Evolutionary conservation across 2,329 filamentous ascomycete genomes (phyloP), one percentile per base, ranked within the genome.

Genomic region (Chaetothyriales sp.): DNA sequence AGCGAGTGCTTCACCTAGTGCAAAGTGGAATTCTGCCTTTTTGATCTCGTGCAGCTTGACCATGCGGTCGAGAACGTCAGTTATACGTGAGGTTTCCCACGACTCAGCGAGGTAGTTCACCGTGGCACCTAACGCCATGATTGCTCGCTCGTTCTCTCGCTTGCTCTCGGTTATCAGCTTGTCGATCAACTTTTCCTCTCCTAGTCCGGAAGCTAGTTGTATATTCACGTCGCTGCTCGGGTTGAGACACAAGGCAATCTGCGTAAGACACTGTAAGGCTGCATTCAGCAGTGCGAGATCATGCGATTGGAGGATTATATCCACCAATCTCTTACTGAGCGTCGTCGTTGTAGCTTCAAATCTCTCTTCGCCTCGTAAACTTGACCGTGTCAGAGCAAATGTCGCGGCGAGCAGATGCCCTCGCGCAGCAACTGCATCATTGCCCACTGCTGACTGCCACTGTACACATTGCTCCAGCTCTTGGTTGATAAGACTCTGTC

Each of bases 1-100:
- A 46, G 84, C 83, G 49, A 96, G 76, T 10, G 92, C 87, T 64
- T 95, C 89, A 12, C 92, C 92, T 25, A 94, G 80, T 0, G 87
- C 79, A 63, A 98, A 95, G 55, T 95, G 90, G 1, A 89, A 77
- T 64, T 96, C 90, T 0, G 85, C 79, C 59, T 88, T 83, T 58
- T 86, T 86, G 44, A 92, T 79, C 62, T 95, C 88, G 59, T 93
- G 84, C 2, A 96, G 72, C 8, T 75, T 75, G 63, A 89, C 85
- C 0, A 96, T 70, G 25, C 78, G 79, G 9, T 79, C 73, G 10
- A 87, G 67, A 5, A 94, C 76, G 8, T 73, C 68, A 1, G 49
- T 10, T 25, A 52, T 50, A 3, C 64, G 60, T 2, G 70, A 67
- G 28, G 65, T 60, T 25, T 60, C 53, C 4, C 62, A 62, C 18